Evolutionary conservation across 2,329 filamentous ascomycete species (phyloP), one percentile per base, ranked within the genome.

Genomic region (Botrytis fragariae): DNA sequence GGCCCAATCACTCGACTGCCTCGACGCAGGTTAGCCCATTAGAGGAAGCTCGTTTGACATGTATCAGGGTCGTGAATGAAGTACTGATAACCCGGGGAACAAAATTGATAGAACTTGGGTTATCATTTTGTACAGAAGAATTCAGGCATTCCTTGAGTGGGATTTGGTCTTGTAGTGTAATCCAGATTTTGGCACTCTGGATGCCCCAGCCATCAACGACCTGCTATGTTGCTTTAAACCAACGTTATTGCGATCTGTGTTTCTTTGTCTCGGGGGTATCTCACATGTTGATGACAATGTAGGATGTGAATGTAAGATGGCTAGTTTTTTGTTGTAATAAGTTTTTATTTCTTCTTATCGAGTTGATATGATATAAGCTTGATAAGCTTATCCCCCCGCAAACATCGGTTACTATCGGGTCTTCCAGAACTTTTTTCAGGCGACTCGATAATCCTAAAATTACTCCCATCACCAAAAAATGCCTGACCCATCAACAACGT

Each of bases 401-500:
- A 61, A 61, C 25, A 44, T 68, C 65, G 65, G 48, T 37, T 68
- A 68, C 35, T 37, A 54, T 68, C 64, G 64, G 64, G 45, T n/a
- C 22, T 54, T 54, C 25, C 48, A 18, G 25, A 60, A 12, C 45
- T 60, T 72, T 29, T 48, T 68, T 72, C 51, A 35, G n/a, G 60
- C 37, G 37, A 72, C 29, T 39, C 39, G 25, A 29, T 42, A 20
- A 29, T 44, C n/a, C 62, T 9, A 69, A 72, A 45, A 57, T 39
- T 29, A 18, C 42, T 59, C n/a, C 45, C 16, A 48, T n/a, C 39
- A 59, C 12, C 35, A 48, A 39, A 71, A 37, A 42, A 71, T 73
- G 72, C 20, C 68, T 14, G 51, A 60, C 2, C 25, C 72, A 37
- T 57, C 59, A 69, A 67, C 68, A 73, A 48, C 77, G 29, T 79